These are phyloP conservation scores for Candida mesenterica DNA, from an alignment of 1,139 yeast genomes.

Conservation along the genomic window DNA sequence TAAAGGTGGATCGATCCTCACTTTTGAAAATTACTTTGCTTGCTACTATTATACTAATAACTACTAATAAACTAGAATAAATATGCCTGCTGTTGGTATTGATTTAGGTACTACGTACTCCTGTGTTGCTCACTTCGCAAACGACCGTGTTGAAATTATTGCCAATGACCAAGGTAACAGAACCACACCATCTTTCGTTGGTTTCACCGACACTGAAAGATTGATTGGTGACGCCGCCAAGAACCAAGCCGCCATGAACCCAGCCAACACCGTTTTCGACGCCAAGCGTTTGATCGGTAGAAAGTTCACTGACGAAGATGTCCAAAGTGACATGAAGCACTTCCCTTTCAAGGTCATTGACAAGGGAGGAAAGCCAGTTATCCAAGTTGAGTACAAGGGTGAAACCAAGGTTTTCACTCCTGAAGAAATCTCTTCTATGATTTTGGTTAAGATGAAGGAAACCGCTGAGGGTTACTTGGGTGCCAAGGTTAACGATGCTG, in stretches of 20 bases:
- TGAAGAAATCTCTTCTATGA: constrained; percentile 69
- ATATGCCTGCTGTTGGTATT: constrained; percentile 63
- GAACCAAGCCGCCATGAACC: constrained; percentile 72
- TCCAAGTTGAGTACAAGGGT: constrained; percentile 64
- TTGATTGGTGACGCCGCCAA: constrained; percentile 72
- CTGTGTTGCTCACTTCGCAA: constrained; percentile 74
- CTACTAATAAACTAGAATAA: too few relatives aligned
- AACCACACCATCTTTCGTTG: constrained; percentile 69
- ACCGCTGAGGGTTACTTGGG: constrained; percentile 69
- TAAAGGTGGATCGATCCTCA: neutral
- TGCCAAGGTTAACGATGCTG: constrained; percentile 64
- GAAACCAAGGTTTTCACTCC: constrained; percentile 64
- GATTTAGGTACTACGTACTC: constrained; percentile 86
- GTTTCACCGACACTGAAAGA: constrained; percentile 65
- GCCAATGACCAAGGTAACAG: constrained; percentile 73
- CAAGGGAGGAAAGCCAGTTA: constrained; percentile 58
- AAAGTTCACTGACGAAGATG: constrained; percentile 58
- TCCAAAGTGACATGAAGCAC: constrained; percentile 56
- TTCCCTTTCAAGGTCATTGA: constrained; percentile 62
- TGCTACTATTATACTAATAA: constrained; percentile 81
- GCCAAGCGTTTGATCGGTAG: constrained; percentile 71
- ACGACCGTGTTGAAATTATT: constrained; percentile 70
- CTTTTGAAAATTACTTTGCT: constrained; percentile 17
- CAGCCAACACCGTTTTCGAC: constrained; percentile 63
- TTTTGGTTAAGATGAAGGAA: constrained; percentile 62